phyloP scores from a whole-genome alignment of 78 protist genomes.

The Dictyostelium purpureum region DNA sequence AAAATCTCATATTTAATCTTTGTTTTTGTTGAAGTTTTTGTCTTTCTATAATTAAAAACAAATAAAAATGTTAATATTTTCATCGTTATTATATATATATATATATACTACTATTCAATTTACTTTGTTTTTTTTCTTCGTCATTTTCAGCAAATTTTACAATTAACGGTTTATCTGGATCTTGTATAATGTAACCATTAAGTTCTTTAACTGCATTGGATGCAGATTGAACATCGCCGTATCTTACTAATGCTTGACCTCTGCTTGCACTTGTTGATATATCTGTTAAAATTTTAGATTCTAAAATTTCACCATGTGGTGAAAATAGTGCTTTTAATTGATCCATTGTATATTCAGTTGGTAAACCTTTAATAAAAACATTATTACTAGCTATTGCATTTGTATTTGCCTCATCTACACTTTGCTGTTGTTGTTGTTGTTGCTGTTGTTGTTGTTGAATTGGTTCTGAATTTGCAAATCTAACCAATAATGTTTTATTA shows the following conservation, averaged over 20 bases:
- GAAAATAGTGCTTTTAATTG: slow-evolving; percentile 21
- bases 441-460: too few species aligned
- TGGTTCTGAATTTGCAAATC: slow-evolving; percentile 53
- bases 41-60: neutral
- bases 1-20: slow-evolving; percentile 10
- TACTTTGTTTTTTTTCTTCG: slow-evolving; percentile 39
- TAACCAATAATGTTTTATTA: slow-evolving; percentile 38
- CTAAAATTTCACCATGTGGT: slow-evolving; percentile 20
- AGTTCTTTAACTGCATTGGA: slow-evolving; percentile 21
- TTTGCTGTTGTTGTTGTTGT: neutral
- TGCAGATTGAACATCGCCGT: slow-evolving; percentile 16
- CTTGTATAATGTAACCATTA: slow-evolving; percentile 7
- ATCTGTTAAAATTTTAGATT: slow-evolving; percentile 27
- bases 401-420: neutral
- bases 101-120: neutral
- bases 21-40: slow-evolving; percentile 26
- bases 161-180: neutral
- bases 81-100: neutral
- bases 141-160: slow-evolving; percentile 48
- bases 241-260: slow-evolving; percentile 67
- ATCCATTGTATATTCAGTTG: slow-evolving; percentile 1
- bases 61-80: neutral
- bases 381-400: slow-evolving; percentile 15
- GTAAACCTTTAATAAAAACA: slow-evolving; percentile 52
- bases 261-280: slow-evolving; percentile 46